Conservation (phyloP, 2,329 filamentous ascomycete genomes). For the Clarireedia homoeocarpa region DNA sequence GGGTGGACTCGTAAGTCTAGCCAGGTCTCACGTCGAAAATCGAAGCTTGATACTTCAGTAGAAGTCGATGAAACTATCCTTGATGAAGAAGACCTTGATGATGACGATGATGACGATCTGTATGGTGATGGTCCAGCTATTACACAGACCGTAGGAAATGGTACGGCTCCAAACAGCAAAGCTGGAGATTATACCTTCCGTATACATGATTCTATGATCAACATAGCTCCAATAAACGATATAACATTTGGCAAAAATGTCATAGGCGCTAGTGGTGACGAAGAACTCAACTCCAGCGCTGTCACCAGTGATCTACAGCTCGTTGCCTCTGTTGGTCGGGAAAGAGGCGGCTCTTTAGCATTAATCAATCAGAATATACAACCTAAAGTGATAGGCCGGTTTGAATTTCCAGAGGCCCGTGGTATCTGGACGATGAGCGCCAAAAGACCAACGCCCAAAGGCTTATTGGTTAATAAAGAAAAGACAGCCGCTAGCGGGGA, state of each 20-base stretch:
- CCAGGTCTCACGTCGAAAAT: constrained; percentile 54
- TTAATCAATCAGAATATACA: constrained; percentile 72
- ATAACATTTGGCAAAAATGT: constrained; percentile 58
- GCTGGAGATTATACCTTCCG: constrained; percentile 64
- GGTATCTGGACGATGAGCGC: constrained; percentile 76
- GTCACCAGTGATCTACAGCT: constrained; percentile 52
- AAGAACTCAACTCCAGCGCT: constrained; percentile 36
- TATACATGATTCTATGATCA: constrained; percentile 68
- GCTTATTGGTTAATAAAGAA: constrained; percentile 39
- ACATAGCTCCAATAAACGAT: constrained; percentile 71
- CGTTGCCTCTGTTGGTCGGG: constrained; percentile 54
- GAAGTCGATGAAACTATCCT: constrained; percentile 50
- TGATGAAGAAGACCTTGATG: constrained; percentile 42
- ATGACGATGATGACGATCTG: constrained; percentile 49
- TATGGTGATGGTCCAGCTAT: constrained; percentile 49
- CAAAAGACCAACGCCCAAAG: constrained; percentile 58
- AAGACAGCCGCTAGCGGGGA: constrained; percentile 42
- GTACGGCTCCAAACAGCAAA: constrained; percentile 34
- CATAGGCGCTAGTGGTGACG: constrained; percentile 37
- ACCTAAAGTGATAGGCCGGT: constrained; percentile 60
- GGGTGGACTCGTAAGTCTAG: constrained; percentile 66
- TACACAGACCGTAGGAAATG: constrained; percentile 29
- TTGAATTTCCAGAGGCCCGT: constrained; percentile 64
- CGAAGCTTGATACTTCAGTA: constrained; percentile 43
- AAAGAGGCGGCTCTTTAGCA: constrained; percentile 61